A percentile compares a stretch with the other conserved stretches of the same genome.
These are phyloP conservation scores for Citrus trifoliata DNA, from an alignment of 345 rosid species.

Conservation along the genomic window DNA sequence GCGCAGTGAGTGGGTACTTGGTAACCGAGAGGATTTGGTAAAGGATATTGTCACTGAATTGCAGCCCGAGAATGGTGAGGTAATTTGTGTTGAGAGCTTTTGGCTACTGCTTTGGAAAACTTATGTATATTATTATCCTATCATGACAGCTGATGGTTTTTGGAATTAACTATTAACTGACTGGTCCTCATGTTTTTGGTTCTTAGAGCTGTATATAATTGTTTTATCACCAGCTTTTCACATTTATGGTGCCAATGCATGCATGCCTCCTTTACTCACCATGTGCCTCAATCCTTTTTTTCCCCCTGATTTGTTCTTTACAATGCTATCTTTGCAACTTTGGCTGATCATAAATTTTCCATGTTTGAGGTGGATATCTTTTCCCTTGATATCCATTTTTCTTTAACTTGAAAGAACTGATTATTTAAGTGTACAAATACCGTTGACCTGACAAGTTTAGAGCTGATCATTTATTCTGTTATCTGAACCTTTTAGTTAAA, in stretches of 20 bases:
- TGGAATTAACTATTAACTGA: neutral
- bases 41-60: slow-evolving; percentile 75
- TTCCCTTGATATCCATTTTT: neutral
- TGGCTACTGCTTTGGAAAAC: slow-evolving; percentile 9
- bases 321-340: neutral
- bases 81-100: slow-evolving; percentile 29
- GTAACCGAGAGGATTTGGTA: slow-evolving; percentile 89
- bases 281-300: neutral
- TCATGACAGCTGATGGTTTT: neutral
- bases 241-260: neutral
- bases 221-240: neutral
- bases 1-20: slow-evolving; percentile 96
- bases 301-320: neutral
- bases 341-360: neutral
- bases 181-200: neutral
- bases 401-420: neutral
- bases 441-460: neutral
- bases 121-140: neutral
- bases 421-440: neutral
- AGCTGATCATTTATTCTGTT: neutral
- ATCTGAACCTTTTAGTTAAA: neutral
- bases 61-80: slow-evolving; percentile 81
- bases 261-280: neutral
- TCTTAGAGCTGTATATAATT: neutral
- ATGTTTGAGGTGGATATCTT: neutral